Percentiles rank a stretch among this genome's conserved stretches.
Evolutionary conservation across 345 rosid genomes (phyloP).

Genomic region (Euphorbia lathyris): DNA sequence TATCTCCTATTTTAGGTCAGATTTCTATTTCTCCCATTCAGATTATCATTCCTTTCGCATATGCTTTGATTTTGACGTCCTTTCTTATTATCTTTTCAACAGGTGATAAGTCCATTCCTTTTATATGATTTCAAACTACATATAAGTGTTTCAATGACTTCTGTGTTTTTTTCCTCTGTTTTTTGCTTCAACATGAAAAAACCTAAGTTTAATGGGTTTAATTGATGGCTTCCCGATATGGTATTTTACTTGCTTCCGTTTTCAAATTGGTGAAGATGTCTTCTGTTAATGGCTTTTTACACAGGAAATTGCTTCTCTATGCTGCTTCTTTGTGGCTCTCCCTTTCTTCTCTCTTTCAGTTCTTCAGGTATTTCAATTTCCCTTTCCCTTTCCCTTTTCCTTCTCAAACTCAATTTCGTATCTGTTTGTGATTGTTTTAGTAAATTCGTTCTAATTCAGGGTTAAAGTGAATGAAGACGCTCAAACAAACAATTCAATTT

Average conservation of each 20-base stretch:
- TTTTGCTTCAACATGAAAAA: conserved; percentile 44
- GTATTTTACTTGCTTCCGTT: conserved; percentile 18
- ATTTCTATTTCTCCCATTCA: conserved; percentile 43
- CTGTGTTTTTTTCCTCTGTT: conserved; percentile 30
- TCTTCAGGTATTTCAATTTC: conserved; percentile 35
- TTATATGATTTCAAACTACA: conserved; percentile 40
- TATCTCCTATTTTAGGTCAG: conserved; percentile 47
- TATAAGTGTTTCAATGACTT: conserved; percentile 34
- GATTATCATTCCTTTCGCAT: conserved; percentile 18
- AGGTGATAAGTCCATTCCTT: conserved; percentile 58
- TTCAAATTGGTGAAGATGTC: conserved; percentile 36
- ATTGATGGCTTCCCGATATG: conserved; percentile 29
- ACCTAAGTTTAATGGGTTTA: conserved; percentile 31
- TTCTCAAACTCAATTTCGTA: neutral
- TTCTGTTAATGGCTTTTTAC: conserved; percentile 24
- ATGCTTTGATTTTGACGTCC: conserved; percentile 20
- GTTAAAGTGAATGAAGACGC: conserved; percentile 14
- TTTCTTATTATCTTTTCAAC: conserved; percentile 23
- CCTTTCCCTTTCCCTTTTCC: neutral
- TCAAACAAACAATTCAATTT: conserved; percentile 25
- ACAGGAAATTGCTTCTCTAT: conserved; percentile 29
- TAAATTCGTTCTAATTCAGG: conserved; percentile 25
- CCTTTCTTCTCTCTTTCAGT: conserved; percentile 37
- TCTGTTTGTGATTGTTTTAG: neutral
- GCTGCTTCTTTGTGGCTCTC: conserved; percentile 41